Percentiles rank a stretch among this genome's conserved stretches.
phyloP scores from a whole-genome alignment of 129 eudicot genomes.

The carrot (Daucus carota) region DH1_v3.0 NC_030389.2:16192501-16193000 shows the following conservation, averaged over 20 bases:
- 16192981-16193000: not conserved
- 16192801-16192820: not conserved
- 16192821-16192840: too few relatives aligned
- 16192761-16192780: not conserved
- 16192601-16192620: not conserved
- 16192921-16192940: not conserved
- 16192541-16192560: conserved; percentile 52
- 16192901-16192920: not conserved
- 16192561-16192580: conserved; percentile 33
- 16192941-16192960: not conserved
- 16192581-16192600: not conserved
- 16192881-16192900: not conserved
- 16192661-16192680: not conserved
- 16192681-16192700: not conserved
- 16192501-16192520: conserved; percentile 51
- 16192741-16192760: not conserved
- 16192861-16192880: not conserved
- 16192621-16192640: not conserved
- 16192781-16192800: not conserved
- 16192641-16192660: not conserved
- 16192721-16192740: not conserved
- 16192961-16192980: not conserved
- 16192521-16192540: conserved; percentile 16
- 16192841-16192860: not conserved
- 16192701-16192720: not conserved